Conservation (phyloP, 495 filamentous ascomycete genomes). For the Barbatosphaeria neglecta region DNA sequence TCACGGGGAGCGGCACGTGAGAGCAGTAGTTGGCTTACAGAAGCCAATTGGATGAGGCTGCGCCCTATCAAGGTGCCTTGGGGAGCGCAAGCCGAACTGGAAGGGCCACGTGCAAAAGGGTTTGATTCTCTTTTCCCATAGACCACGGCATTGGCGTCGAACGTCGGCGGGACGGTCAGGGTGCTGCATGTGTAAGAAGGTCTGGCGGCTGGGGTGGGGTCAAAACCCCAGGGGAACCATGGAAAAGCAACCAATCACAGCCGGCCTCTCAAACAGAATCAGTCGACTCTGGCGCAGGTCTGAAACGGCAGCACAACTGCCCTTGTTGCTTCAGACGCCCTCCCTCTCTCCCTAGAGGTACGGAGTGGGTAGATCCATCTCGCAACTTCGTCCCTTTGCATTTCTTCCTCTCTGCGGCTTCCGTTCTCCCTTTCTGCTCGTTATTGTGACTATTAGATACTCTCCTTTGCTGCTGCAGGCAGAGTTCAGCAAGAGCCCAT, state of each 20-base stretch:
- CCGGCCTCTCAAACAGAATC: slow-evolving; percentile 12
- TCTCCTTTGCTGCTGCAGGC: not conserved
- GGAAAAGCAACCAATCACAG: slow-evolving; percentile 7
- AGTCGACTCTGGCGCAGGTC: slow-evolving; percentile 26
- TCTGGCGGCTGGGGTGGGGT: too few species aligned
- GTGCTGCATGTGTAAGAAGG: too few species aligned
- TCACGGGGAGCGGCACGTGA: too few species aligned
- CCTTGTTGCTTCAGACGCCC: not conserved
- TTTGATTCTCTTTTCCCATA: too few species aligned
- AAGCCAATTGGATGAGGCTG: too few species aligned
- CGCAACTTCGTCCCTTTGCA: not conserved
- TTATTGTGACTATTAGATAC: not conserved
- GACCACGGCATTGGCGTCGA: too few species aligned
- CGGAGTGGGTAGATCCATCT: too few species aligned
- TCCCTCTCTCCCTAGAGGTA: not conserved
- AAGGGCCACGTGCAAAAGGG: too few species aligned
- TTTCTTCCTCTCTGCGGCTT: not conserved
- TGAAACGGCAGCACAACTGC: slow-evolving; percentile 22
- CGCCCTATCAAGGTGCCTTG: too few species aligned
- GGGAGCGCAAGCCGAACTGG: too few species aligned
- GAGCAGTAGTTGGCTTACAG: too few species aligned
- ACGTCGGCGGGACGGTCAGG: too few species aligned
- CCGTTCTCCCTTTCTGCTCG: not conserved
- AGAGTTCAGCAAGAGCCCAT: not conserved
- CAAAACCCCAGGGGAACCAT: slow-evolving; percentile 2